phyloP scores from a whole-genome alignment of 2,329 filamentous ascomycete genomes.

The Pseudogymnoascus sp. region DNA sequence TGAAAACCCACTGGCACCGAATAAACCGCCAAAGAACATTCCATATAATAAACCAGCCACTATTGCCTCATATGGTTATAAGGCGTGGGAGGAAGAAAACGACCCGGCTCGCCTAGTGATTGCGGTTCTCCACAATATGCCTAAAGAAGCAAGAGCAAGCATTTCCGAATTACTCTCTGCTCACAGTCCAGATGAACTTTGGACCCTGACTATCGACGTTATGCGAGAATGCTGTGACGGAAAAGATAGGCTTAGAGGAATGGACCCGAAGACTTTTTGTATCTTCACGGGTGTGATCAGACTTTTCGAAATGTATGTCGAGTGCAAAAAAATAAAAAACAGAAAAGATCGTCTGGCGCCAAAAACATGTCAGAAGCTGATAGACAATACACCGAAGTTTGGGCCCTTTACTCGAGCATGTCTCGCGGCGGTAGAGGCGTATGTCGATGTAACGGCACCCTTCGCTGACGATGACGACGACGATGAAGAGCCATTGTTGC shows the following conservation, averaged over 20 bases:
- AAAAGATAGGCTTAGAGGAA: slow-evolving; percentile 11
- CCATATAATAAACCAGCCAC: slow-evolving; percentile 17
- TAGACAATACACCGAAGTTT: slow-evolving; percentile 14
- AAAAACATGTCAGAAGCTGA: slow-evolving; percentile 20
- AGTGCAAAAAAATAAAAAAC: slow-evolving; percentile 18
- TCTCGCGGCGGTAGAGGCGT: background rate
- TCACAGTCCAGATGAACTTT: slow-evolving; percentile 14
- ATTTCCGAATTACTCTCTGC: slow-evolving; percentile 14
- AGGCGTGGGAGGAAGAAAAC: slow-evolving; percentile 16
- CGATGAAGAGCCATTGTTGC: slow-evolving; percentile 20
- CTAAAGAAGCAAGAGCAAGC: background rate
- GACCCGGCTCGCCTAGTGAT: slow-evolving; percentile 33
- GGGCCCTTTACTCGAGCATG: slow-evolving; percentile 8
- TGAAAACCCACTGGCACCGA: background rate
- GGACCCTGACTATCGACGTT: slow-evolving; percentile 15
- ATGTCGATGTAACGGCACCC: background rate
- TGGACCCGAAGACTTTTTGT: slow-evolving; percentile 14
- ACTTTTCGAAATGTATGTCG: slow-evolving; percentile 26
- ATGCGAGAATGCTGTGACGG: slow-evolving; percentile 8
- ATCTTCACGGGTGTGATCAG: slow-evolving; percentile 17
- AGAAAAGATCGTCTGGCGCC: slow-evolving; percentile 17
- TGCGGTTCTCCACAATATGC: slow-evolving; percentile 31
- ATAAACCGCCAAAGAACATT: slow-evolving; percentile 16
- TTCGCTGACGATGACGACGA: slow-evolving; percentile 21
- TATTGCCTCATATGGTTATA: slow-evolving; percentile 18